Base-by-base conservation (phyloP, 345 rosid genomes). In the Camelina neglecta region DNA sequence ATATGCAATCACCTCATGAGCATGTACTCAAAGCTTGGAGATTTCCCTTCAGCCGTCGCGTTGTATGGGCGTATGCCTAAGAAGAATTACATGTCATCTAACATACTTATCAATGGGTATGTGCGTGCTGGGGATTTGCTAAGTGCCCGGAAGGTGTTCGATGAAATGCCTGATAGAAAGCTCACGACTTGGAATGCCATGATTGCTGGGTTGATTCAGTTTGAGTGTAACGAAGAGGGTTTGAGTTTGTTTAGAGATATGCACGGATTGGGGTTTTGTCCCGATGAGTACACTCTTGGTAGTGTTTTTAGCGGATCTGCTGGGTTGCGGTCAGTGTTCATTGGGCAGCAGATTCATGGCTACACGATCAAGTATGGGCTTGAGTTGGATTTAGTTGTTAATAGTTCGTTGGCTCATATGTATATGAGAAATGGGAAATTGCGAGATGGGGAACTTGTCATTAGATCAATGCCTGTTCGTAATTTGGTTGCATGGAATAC, bases 71-170 rank as follows among this genome's bases (percentile, higher is more conserved):
- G 44, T 6, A 86, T 89, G 86, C 81, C 79, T 1, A 73, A 67
- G 78, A 88, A 81, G 72, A 92, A 94, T 71, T 55, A 79, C 38
- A 94, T 92, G 97, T 90, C 97, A 6, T 77, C 85, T 39, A 92
- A 94, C 80, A 90, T 92, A 50, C 67, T 94, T 74, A 87, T 90
- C 1, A 86, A 86, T 4, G 95, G 83, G 7, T 75, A 80, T 65
- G 21, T 86, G 1, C 75, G 69, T 18, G 36, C 12, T 0, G 94
- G 88, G 0, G 90, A 91, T 73, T 57, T 87, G 73, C 74, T 54
- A 1, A 53, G 67, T 79, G 97, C 94, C 1, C 69, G 68, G 16
- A 83, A 89, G 36, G 51, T 91, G 89, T 91, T 91, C 15, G 89
- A 87, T 42, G 83, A 82, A 76, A 91, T 87, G 97, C 16, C 83